Conservation (phyloP, 805 yeast genomes). For the Candida wancherniae region DNA sequence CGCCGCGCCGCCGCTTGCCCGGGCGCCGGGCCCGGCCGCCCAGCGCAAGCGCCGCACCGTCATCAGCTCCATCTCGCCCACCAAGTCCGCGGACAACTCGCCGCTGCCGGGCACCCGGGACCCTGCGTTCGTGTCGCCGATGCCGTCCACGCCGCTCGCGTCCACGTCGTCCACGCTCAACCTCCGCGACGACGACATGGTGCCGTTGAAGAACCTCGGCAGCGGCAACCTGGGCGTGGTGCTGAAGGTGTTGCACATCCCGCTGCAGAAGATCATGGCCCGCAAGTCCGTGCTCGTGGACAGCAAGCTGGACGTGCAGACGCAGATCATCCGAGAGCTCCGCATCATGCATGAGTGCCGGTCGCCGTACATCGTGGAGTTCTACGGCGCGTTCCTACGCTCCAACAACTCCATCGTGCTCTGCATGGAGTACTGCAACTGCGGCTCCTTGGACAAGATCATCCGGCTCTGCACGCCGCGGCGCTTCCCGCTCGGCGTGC, state of each 20-base stretch:
- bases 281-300: slow-evolving; percentile 84
- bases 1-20: slow-evolving; percentile 4
- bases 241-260: slow-evolving; percentile 79
- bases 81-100: slow-evolving; percentile 15
- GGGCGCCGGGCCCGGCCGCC: slow-evolving; percentile 1
- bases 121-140: slow-evolving; percentile 4
- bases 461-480: slow-evolving; percentile 42
- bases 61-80: slow-evolving; percentile 40
- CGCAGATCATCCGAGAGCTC: slow-evolving; percentile 83
- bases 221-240: slow-evolving; percentile 95
- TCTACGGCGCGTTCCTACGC: slow-evolving; percentile 82
- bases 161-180: slow-evolving; percentile 27
- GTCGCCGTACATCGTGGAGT: slow-evolving; percentile 77
- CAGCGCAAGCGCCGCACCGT: slow-evolving; percentile 35
- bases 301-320: slow-evolving; percentile 68
- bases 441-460: slow-evolving; percentile 86
- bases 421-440: slow-evolving; percentile 94
- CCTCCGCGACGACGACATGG: slow-evolving; percentile 54
- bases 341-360: slow-evolving; percentile 88
- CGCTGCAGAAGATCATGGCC: slow-evolving; percentile 86
- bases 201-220: slow-evolving; percentile 74
- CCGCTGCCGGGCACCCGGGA: slow-evolving; percentile 9
- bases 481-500: slow-evolving; percentile 53
- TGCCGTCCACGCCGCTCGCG: slow-evolving; percentile 27
- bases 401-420: slow-evolving; percentile 68